Evolutionary conservation across 345 rosid genomes (phyloP).

Genomic region (Salix viminalis): DNA sequence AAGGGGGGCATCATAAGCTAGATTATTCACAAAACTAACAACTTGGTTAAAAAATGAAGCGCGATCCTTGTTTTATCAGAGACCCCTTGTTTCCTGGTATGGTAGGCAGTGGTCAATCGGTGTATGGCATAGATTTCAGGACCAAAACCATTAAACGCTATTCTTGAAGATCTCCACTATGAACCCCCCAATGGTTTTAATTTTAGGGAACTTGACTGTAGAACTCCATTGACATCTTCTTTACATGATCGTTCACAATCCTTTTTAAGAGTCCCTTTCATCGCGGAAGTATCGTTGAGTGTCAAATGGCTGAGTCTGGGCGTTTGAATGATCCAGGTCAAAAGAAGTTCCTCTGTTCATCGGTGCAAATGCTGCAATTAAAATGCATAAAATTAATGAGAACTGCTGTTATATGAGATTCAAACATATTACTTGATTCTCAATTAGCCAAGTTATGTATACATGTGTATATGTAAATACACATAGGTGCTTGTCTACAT

Average conservation of each 20-base stretch:
- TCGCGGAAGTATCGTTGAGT: constrained; percentile 20
- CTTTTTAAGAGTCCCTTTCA: constrained; percentile 5
- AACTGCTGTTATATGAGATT: neutral
- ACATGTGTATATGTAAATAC: neutral
- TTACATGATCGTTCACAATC: neutral
- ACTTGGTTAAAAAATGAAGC: neutral
- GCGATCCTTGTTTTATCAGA: too few species aligned
- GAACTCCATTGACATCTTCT: neutral
- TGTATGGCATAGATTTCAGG: neutral
- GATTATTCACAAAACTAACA: neutral
- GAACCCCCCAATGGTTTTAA: too few species aligned
- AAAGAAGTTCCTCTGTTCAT: constrained; percentile 42
- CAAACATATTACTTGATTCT: too few species aligned
- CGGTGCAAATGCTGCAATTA: constrained; percentile 77
- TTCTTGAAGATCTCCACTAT: neutral
- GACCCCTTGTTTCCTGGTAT: neutral
- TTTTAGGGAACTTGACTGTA: neutral
- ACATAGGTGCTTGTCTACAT: neutral
- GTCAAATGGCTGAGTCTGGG: constrained; percentile 50
- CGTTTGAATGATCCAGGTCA: constrained; percentile 23
- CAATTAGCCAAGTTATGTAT: too few species aligned
- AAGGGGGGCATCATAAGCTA: neutral
- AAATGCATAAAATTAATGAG: constrained; percentile 7
- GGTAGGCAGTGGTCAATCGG: neutral
- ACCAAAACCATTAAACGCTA: neutral